These are phyloP conservation scores for Styphnolobium japonicum DNA, from an alignment of 306 rosid species.

Conservation along the genomic window DNA sequence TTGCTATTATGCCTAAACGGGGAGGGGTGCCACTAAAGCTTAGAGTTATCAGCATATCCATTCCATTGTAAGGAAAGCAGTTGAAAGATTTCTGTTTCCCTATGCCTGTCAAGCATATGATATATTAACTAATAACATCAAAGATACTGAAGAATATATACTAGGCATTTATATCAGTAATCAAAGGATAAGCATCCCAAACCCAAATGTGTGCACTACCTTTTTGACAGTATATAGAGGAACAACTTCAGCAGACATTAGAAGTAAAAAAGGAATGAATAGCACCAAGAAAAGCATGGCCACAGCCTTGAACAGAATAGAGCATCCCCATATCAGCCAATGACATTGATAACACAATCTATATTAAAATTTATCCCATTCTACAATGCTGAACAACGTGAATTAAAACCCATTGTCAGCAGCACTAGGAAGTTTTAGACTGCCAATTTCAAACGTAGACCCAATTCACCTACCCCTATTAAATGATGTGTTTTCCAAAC, in stretches of 20 bases:
- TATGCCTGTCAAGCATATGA: not conserved
- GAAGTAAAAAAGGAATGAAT: not conserved
- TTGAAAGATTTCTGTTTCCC: not conserved
- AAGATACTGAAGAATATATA: not conserved
- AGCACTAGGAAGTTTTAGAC: not conserved
- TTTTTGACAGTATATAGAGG: not conserved
- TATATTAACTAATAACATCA: not conserved
- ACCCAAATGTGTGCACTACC: not conserved
- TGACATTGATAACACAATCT: not conserved
- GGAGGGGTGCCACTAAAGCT: not conserved
- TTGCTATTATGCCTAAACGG: not conserved
- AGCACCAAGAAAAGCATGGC: not conserved
- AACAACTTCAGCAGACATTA: not conserved
- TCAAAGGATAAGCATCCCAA: not conserved
- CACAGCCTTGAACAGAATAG: not conserved
- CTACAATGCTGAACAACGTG: not conserved
- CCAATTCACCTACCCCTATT: not conserved
- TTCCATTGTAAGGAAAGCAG: not conserved
- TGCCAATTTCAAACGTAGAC: not conserved
- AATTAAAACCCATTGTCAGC: conserved; percentile 5
- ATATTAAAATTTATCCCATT: not conserved
- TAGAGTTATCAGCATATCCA: not conserved
- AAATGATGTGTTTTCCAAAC: not conserved
- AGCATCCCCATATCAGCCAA: not conserved
- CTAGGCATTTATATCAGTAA: not conserved